Evolutionary conservation across 2,329 filamentous ascomycete species (phyloP), one percentile per base, ranked within the genome.

Genomic region (Talaromyces amestolkiae): DNA sequence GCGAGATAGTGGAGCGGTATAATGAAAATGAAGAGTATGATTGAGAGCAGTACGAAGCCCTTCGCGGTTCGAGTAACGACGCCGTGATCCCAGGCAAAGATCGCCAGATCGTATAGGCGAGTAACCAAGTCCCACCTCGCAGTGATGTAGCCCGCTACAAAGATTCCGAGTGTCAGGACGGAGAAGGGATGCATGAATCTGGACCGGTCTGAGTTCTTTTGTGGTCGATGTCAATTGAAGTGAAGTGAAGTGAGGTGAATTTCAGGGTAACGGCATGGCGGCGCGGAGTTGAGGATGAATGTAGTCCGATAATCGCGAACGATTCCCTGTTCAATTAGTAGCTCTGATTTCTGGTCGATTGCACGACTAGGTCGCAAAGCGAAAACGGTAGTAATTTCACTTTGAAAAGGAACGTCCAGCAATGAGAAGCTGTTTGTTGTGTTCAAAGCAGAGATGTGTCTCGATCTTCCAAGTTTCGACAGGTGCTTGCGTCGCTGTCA

Each of bases 91-190:
- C 93, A 97, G 72, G 96, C 95, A 79, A 98, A 99, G 70, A 97
- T 91, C 72, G 92, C 91, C 74, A 99, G 88, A 81, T 99, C 94
- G 89, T 97, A 97, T 74, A 98, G 86, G 74, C 93, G 90, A 73
- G 94, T 97, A 72, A 97, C 93, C 69, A 99, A 89, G 82, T 98
- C 95, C 93, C 95, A 99, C 85, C 95, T 91, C 77, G 95, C 95
- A 82, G 95, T 99, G 79, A 94, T 98, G 86, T 99, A 99, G 80
- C 95, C 95, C 83, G 95, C 94, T 86, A 98, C 91, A 84, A 99
- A 99, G 84, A 99, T 97, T 82, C 91, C 93, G 82, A 97, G 89
- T 75, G 93, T 96, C 80, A 97, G 87, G 79, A 94, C 84, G 69
- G 94, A 98, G 84, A 98, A 97, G 76, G 93, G 92, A 92, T 97